phyloP scores from a whole-genome alignment of 495 filamentous ascomycete genomes.

The Astrocystis sublimbata region DNA sequence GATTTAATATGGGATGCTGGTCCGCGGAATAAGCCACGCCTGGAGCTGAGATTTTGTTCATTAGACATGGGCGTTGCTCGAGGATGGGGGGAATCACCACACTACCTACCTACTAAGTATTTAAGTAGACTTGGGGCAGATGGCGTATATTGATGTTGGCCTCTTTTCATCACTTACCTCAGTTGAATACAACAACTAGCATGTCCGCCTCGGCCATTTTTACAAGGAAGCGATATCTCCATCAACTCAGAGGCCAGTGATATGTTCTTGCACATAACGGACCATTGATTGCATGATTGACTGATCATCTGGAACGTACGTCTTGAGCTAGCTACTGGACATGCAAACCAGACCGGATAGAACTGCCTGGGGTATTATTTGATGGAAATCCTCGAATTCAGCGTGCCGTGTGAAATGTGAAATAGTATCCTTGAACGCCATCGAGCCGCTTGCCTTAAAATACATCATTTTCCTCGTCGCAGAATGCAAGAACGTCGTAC shows the following conservation, averaged over 20 bases:
- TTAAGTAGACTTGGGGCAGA: conserved; percentile 1
- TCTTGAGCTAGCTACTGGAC: not conserved
- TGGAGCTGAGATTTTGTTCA: not conserved
- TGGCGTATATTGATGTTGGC: not conserved
- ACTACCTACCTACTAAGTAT: too few species aligned
- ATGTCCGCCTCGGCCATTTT: not conserved
- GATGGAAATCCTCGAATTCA: not conserved
- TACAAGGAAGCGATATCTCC: too few species aligned
- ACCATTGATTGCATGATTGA: conserved; percentile 7
- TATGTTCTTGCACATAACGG: not conserved
- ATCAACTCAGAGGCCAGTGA: too few species aligned
- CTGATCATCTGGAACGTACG: not conserved
- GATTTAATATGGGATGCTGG: not conserved
- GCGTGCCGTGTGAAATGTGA: not conserved
- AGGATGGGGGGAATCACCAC: not conserved
- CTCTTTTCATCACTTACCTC: not conserved
- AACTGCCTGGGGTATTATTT: not conserved
- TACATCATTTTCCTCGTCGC: conserved; percentile 12
- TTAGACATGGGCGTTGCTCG: not conserved
- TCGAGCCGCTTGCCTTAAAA: conserved; percentile 13
- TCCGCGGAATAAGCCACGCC: not conserved
- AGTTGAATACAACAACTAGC: not conserved
- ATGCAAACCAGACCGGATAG: not conserved
- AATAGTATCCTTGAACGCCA: conserved; percentile 15
- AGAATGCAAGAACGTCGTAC: conserved; percentile 14